Base-by-base conservation (phyloP, 768 basidiomycete species). In the Peribolospora baueri region DNA sequence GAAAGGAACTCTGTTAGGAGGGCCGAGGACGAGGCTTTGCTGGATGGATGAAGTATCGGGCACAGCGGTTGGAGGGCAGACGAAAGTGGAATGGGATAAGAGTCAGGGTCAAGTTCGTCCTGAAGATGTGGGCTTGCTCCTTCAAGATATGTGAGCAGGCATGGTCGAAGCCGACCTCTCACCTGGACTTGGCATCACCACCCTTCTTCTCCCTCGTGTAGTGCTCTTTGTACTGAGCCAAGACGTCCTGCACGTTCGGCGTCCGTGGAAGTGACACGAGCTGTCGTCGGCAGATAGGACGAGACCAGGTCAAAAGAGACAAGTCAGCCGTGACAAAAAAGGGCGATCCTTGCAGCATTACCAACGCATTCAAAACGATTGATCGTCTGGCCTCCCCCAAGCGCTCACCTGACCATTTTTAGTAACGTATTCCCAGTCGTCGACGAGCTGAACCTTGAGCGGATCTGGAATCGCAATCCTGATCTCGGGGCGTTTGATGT, bases 371-470 rank as follows among this genome's bases (percentile, higher is more conserved):
- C 36, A 5, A 0, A n/a, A 38, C 47, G 40, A 37, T 9, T 36
- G 56, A 49, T 5, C 37, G 9, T 46, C n/a, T 45, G 38, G 46
- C 36, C 10, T 51, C 14, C 36, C 41, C 42, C 13, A 8, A n/a
- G 49, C 7, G 62, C 68, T 38, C 56, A 82, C 91, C 76, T 87
- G 83, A 61, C 79, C 78, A 65, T 88, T 84, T 71, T 93, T 95
- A 53, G 93, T 97, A 45, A 97, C 79, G 4, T 80, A 77, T 68
- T 97, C 91, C 93, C 93, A 98, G 61, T 97, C 93, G 63, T 97
- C 88, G 2, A 97, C 88, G 43, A 98, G 73, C 50, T 82, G 73
- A 40, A 79, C 75, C 66, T 93, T 95, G 58, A 97, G 73, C n/a
- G 75, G 67, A 62, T 95, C 93, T 0, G 91, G 93, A 4, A 93